Base-by-base conservation (phyloP, 148 eudicot genomes). In the Rhododendron mucronatum region DNA sequence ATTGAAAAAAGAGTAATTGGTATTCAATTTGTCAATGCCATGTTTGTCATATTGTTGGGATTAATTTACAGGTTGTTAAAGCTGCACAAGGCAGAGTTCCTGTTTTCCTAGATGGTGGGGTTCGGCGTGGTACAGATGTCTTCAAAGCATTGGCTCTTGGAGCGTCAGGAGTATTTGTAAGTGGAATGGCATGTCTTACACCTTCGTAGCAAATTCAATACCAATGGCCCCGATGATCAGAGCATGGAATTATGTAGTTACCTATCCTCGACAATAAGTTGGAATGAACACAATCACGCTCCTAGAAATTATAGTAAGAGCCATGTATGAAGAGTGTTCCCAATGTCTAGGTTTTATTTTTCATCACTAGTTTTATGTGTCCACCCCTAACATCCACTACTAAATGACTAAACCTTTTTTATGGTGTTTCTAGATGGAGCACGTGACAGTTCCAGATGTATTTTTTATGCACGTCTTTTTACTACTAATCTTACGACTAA, bases 121-220 rank as follows among this genome's bases (percentile, higher is more conserved):
- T 89, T 47, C 81, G 91, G 44, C 91, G 91, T 14, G 91, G 91
- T 50, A 87, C 91, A 51, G 91, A 89, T 82, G 87, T 89, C 83
- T 89, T 89, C 82, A 89, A 89, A 78, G 91, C 91, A 75, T 50
- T 89, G 85, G 91, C 91, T 84, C 91, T 89, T 85, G 91, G 91
- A 18, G 91, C 91, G 57, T 91, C 98, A 13, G 98, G 96, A 67
- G 90, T 97, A 75, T 95, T 97, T 88, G 98, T 97, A 91, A 95
- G 99, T 93, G 69, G 87, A 85, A 16, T 9, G 16, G 28, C 30
- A 39, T 85, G 67, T 76, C 86, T 37, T 84, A 48, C 45, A 28
- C n/a, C 63, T 82, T 71, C 4, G 3, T 55, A 23, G 82, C 39
- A 14, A 84, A 28, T 48, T 48, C 35, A 53, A 35, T 20, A n/a